phyloP scores from a whole-genome alignment of 78 protist species.

The Dictyostelium firmibasis region DNA sequence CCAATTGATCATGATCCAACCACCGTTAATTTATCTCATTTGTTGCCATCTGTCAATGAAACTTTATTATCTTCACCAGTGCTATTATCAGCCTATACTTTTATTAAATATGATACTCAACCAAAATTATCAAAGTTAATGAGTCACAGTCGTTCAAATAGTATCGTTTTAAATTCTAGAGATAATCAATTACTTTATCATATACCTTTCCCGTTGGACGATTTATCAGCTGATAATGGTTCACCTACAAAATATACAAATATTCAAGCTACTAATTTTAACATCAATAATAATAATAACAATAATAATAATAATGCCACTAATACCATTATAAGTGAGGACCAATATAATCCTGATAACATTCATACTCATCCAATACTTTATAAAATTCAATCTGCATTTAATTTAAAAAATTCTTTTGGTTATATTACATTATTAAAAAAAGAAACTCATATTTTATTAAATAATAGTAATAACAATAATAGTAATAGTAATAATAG shows the following conservation, averaged over 20 bases:
- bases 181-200: not conserved
- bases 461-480: not conserved
- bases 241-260: not conserved
- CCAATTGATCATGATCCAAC: constrained; percentile 74
- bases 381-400: not conserved
- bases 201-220: constrained; percentile 65
- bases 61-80: constrained; percentile 58
- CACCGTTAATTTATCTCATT: constrained; percentile 19
- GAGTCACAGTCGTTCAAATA: not conserved
- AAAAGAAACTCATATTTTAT: not conserved
- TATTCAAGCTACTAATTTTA: not conserved
- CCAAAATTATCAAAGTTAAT: constrained; percentile 1
- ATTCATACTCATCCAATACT: constrained; percentile 71
- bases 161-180: not conserved
- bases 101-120: not conserved
- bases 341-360: constrained; percentile 46
- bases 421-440: constrained; percentile 66
- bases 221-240: not conserved
- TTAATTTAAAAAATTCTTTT: constrained; percentile 35
- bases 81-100: constrained; percentile 58
- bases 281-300: not conserved
- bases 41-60: constrained; percentile 74
- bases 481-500: not conserved
- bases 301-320: not conserved
- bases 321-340: not conserved